phyloP scores from a whole-genome alignment of 805 yeast genomes.

The Limtongozyma cylindracea region DNA sequence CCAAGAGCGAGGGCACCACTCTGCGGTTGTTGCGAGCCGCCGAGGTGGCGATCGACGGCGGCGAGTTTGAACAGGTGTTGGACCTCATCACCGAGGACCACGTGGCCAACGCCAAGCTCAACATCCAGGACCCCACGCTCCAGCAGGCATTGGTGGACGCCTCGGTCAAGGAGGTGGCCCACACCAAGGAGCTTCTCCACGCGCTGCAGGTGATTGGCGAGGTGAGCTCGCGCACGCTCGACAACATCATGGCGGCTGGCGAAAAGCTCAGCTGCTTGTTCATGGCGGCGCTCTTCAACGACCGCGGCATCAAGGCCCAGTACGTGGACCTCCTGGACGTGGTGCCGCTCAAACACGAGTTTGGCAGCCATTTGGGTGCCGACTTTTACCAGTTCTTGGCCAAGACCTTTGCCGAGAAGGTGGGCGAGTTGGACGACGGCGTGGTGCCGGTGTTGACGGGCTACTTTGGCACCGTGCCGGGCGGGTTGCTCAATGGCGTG shows the following conservation, averaged over 20 bases:
- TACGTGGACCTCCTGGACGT: constrained; percentile 61
- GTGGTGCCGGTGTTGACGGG: constrained; percentile 86
- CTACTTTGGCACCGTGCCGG: constrained; percentile 88
- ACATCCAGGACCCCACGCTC: constrained; percentile 19
- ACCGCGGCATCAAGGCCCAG: constrained; percentile 51
- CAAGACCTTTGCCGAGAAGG: constrained; percentile 20
- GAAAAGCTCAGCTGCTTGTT: constrained; percentile 80
- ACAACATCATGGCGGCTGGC: constrained; percentile 78
- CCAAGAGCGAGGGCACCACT: constrained; percentile 91
- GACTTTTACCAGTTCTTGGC: constrained; percentile 33
- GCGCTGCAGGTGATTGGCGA: constrained; percentile 89
- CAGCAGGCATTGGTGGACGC: constrained; percentile 27
- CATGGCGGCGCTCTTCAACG: constrained; percentile 68
- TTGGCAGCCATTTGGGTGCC: constrained; percentile 37
- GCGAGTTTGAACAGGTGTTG: constrained; percentile 30
- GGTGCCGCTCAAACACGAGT: constrained; percentile 34
- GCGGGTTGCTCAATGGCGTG: constrained; percentile 76
- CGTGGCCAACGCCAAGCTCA: constrained; percentile 34
- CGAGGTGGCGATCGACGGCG: constrained; percentile 40
- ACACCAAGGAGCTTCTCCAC: constrained; percentile 42
- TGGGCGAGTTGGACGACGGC: constrained; percentile 13
- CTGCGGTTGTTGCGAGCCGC: constrained; percentile 70
- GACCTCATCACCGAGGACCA: constrained; percentile 62
- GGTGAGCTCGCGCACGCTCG: constrained; percentile 69
- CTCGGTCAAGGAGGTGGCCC: constrained; percentile 38